phyloP scores from a whole-genome alignment of 768 basidiomycete genomes.

The Leucosporidium scottii region DNA sequence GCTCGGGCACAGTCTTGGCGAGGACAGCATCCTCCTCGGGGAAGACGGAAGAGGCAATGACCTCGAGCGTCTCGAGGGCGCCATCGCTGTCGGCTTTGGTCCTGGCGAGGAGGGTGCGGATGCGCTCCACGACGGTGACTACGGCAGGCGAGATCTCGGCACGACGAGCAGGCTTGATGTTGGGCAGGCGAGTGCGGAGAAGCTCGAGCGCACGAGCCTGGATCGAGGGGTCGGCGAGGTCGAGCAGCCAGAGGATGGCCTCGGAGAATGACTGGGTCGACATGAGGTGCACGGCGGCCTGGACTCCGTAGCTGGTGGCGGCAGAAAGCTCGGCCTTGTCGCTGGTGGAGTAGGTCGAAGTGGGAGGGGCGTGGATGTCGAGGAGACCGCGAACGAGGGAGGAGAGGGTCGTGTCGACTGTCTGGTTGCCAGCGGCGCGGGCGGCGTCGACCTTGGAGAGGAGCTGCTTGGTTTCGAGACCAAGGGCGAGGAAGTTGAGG shows the following conservation, averaged over 20 bases:
- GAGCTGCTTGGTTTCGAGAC: conserved; percentile 37
- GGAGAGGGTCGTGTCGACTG: conserved; percentile 29
- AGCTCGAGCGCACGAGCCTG: conserved; percentile 54
- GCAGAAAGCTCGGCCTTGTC: conserved; percentile 27
- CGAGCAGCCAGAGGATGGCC: conserved; percentile 34
- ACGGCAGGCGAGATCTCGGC: conserved; percentile 45
- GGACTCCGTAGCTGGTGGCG: conserved; percentile 48
- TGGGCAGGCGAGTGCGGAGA: conserved; percentile 58
- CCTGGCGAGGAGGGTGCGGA: conserved; percentile 1
- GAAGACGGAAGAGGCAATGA: conserved; percentile 55
- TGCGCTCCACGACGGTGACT: conserved; percentile 45
- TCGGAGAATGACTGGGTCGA: conserved; percentile 59
- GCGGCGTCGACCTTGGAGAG: conserved; percentile 29
- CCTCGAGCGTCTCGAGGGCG: conserved; percentile 46
- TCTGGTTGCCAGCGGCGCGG: conserved; percentile 12
- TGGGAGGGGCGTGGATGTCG: conserved; percentile 26
- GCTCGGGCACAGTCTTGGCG: conserved; percentile 53
- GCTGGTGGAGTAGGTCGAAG: conserved; percentile 13
- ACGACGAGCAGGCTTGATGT: conserved; percentile 56
- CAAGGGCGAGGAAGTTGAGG: conserved; percentile 51
- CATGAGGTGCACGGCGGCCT: conserved; percentile 56
- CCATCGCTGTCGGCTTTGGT: not conserved
- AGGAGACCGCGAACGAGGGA: conserved; percentile 30
- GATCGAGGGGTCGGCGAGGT: conserved; percentile 26
- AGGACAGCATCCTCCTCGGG: conserved; percentile 63